Conservation (phyloP, 148 eudicot species). For the Arctostaphylos glauca region DNA sequence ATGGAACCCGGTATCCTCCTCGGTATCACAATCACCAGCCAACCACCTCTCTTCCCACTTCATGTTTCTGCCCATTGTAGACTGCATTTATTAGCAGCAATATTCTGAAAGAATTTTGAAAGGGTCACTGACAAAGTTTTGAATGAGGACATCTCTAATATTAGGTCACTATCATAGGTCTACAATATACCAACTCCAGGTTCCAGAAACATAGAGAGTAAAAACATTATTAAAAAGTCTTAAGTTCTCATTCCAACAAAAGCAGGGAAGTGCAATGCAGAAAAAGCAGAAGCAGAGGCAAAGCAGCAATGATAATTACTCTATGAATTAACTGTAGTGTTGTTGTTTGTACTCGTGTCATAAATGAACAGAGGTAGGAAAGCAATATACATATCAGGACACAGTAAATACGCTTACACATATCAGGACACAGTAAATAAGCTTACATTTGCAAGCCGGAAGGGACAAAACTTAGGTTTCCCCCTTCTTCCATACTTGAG, state of each 20-base stretch:
- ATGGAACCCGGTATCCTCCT: too few relatives aligned
- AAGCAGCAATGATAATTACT: too few relatives aligned
- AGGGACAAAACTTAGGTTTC: constrained; percentile 16
- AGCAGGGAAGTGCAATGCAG: constrained; percentile 1
- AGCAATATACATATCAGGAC: neutral
- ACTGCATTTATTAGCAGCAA: neutral
- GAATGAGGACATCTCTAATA: neutral
- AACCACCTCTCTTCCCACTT: neutral
- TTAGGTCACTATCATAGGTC: neutral
- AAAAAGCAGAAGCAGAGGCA: neutral
- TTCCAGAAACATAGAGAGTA: neutral
- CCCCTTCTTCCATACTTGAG: constrained; percentile 17
- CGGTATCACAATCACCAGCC: too few relatives aligned
- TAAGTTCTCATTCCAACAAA: neutral
- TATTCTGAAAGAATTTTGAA: neutral
- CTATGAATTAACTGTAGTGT: neutral
- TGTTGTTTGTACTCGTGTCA: too few relatives aligned
- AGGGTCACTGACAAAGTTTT: neutral
- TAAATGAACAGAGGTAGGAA: neutral
- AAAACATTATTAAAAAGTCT: neutral
- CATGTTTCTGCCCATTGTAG: neutral
- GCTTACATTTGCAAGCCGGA: constrained; percentile 14
- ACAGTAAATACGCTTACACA: too few relatives aligned
- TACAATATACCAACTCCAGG: neutral
- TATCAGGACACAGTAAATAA: neutral